Percentiles rank a stretch among this genome's conserved stretches.
phyloP scores from a whole-genome alignment of 2,329 filamentous ascomycete species.

The Colletotrichum liriopes region DNA sequence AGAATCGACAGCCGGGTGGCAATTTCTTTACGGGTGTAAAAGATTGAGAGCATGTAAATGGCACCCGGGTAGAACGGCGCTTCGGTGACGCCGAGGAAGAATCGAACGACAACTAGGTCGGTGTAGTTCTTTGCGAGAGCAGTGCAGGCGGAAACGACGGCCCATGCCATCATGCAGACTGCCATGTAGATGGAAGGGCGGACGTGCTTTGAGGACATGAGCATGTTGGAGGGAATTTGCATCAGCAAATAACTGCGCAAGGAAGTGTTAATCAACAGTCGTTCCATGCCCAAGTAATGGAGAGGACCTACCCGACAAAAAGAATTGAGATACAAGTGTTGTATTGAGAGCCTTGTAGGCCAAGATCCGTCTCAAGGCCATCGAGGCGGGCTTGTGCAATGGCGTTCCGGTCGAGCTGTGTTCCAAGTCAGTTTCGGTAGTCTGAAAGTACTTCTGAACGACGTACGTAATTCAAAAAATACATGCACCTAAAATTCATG shows the following conservation, averaged over 20 bases:
- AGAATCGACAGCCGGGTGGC: constrained; percentile 61
- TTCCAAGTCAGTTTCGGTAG: neutral
- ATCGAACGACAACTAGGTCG: constrained; percentile 59
- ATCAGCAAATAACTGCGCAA: constrained; percentile 59
- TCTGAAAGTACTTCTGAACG: rapidly evolving
- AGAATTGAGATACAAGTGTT: constrained; percentile 64
- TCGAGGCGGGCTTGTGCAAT: constrained; percentile 71
- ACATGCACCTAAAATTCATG: constrained; percentile 49
- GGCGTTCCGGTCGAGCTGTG: constrained; percentile 65
- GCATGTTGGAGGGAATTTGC: constrained; percentile 63
- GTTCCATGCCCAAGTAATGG: neutral
- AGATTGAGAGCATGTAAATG: constrained; percentile 63
- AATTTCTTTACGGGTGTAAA: constrained; percentile 68
- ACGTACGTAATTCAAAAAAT: constrained; percentile 56
- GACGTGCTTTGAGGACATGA: constrained; percentile 57
- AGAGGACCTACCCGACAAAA: constrained; percentile 62
- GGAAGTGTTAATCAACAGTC: neutral
- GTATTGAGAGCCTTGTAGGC: constrained; percentile 64
- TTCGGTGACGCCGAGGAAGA: constrained; percentile 60
- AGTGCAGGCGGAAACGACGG: constrained; percentile 58
- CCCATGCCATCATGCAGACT: constrained; percentile 58
- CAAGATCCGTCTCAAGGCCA: constrained; percentile 67
- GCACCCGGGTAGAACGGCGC: constrained; percentile 56
- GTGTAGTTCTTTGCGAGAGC: constrained; percentile 58
- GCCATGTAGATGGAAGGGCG: constrained; percentile 50